Percentiles rank a stretch among this genome's conserved stretches.
Evolutionary conservation across 2,329 filamentous ascomycete genomes (phyloP).

Genomic region (Monilinia polystroma): DNA sequence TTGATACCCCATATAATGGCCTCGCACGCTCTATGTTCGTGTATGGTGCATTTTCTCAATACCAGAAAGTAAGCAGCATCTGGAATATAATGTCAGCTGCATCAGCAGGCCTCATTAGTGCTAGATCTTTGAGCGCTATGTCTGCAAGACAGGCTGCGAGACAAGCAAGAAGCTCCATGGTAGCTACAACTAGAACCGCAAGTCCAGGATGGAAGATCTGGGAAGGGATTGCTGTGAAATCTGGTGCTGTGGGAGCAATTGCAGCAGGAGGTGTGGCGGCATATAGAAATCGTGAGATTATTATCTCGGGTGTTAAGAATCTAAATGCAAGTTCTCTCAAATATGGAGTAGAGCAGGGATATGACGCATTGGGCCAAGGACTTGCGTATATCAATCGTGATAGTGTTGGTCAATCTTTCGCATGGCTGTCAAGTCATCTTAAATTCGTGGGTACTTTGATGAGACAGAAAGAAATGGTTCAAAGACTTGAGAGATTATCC

Average conservation of each 20-base stretch:
- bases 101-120: constrained; percentile 47
- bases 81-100: constrained; percentile 58
- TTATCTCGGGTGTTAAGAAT: constrained; percentile 51
- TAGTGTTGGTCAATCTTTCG: constrained; percentile 65
- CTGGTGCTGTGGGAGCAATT: constrained; percentile 78
- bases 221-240: constrained; percentile 71
- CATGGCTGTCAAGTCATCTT: constrained; percentile 78
- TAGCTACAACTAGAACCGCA: constrained; percentile 26
- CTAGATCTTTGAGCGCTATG: constrained; percentile 35
- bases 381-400: constrained; percentile 58
- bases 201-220: constrained; percentile 50
- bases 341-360: constrained; percentile 45
- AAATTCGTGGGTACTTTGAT: constrained; percentile 82
- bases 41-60: constrained; percentile 60
- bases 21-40: constrained; percentile 60
- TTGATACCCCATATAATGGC: constrained; percentile 81
- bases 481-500: constrained; percentile 63
- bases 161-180: constrained; percentile 24
- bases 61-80: constrained; percentile 55
- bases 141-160: constrained; percentile 34
- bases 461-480: constrained; percentile 68
- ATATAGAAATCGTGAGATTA: constrained; percentile 72
- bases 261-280: constrained; percentile 78
- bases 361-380: constrained; percentile 45
- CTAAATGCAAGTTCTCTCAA: constrained; percentile 40